phyloP scores from a whole-genome alignment of 768 basidiomycete species.

The Serendipita sp. region DNA sequence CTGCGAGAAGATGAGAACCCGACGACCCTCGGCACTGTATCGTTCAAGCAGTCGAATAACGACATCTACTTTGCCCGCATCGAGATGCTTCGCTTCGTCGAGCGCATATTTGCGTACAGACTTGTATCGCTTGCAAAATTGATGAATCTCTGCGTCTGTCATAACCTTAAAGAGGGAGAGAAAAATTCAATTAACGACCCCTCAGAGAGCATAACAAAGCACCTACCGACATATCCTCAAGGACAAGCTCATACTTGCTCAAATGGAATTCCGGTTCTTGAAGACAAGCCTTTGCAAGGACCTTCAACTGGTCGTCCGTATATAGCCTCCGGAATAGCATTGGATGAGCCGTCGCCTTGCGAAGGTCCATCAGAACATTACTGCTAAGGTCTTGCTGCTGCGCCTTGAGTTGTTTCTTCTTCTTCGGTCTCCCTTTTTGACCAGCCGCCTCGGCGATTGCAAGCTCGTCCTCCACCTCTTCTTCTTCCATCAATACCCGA shows the following conservation, averaged over 20 bases:
- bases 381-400: conserved; percentile 56
- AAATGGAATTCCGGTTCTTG: conserved; percentile 88
- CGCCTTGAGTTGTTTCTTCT: conserved; percentile 17
- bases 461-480: conserved; percentile 15
- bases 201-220: no score
- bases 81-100: conserved; percentile 55
- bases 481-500: conserved; percentile 50
- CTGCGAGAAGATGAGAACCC: conserved; percentile 90
- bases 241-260: conserved; percentile 66
- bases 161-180: conserved; percentile 40
- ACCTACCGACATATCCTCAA: conserved; percentile 72
- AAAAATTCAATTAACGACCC: background rate
- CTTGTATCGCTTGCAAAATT: conserved; percentile 73
- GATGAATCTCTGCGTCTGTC: conserved; percentile 91
- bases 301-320: conserved; percentile 54
- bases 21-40: conserved; percentile 53
- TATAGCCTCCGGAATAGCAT: conserved; percentile 85
- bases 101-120: conserved; percentile 45
- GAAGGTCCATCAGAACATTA: conserved; percentile 92
- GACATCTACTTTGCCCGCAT: conserved; percentile 75
- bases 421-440: conserved; percentile 19
- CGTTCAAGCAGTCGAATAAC: conserved; percentile 54
- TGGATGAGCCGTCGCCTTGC: conserved; percentile 92
- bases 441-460: conserved; percentile 19
- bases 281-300: conserved; percentile 66